A percentile compares a stretch with the other conserved stretches of the same genome.
Evolutionary conservation across 768 basidiomycete species (phyloP).

Genomic region (Jaapia argillacea): DNA sequence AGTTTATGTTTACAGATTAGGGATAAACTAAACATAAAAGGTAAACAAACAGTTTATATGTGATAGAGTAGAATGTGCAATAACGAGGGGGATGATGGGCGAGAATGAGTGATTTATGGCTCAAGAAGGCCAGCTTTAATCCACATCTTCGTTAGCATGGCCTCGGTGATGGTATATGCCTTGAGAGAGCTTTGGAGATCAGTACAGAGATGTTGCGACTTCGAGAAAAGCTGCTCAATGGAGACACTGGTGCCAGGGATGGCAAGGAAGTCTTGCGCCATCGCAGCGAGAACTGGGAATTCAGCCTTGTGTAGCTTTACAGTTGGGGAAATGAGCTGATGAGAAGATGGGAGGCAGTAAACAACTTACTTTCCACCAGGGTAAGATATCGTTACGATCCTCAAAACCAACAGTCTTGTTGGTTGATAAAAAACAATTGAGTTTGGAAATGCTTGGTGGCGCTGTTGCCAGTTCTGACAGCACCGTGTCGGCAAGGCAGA

Average conservation of each 20-base stretch:
- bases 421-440: no score
- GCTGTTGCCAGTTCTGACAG: no score
- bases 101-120: background rate
- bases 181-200: background rate
- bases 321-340: background rate
- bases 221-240: constrained; percentile 1
- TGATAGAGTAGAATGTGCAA: background rate
- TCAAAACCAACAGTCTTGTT: no score
- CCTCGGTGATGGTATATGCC: background rate
- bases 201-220: background rate
- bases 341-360: background rate
- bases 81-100: background rate
- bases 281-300: background rate
- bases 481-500: no score
- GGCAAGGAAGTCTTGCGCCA: constrained; percentile 1
- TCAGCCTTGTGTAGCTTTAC: background rate
- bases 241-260: constrained; percentile 1
- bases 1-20: background rate
- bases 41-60: background rate
- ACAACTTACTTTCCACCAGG: background rate
- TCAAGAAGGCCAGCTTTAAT: background rate
- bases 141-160: background rate
- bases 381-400: no score
- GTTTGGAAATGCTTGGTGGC: no score
- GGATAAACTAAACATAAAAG: background rate